These are phyloP conservation scores for Aspergillus sp. DNA, from an alignment of 2,329 filamentous ascomycete genomes.

Conservation along the genomic window DNA sequence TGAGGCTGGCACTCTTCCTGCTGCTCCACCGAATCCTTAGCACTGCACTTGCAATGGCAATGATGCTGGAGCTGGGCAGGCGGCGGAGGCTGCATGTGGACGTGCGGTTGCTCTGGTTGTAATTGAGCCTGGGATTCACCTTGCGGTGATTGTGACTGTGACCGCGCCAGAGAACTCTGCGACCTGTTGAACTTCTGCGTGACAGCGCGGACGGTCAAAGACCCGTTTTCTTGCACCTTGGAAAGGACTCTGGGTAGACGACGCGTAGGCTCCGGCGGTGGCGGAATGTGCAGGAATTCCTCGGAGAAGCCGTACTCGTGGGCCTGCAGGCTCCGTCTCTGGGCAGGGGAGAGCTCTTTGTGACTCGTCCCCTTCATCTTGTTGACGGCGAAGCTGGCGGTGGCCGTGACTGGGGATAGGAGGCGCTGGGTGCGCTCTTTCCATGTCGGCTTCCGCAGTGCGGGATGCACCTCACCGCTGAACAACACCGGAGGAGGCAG, in stretches of 20 bases:
- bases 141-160: no score
- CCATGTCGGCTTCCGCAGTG: neutral
- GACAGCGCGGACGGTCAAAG: neutral
- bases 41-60: no score
- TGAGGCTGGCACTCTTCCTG: no score
- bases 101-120: no score
- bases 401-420: neutral
- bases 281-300: neutral
- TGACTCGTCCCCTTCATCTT: neutral
- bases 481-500: no score
- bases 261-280: neutral
- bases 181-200: neutral
- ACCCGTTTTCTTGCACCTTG: neutral
- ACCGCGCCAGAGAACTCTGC: neutral
- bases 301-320: neutral
- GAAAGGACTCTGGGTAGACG: neutral
- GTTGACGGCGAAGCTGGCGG: no score
- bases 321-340: neutral
- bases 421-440: neutral
- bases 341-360: neutral
- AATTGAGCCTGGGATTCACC: no score
- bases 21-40: no score
- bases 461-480: no score
- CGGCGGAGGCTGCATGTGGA: no score
- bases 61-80: no score